These are phyloP conservation scores for Trichoderma koningiopsis DNA, from an alignment of 2,329 filamentous ascomycete species.

Conservation along the genomic window DNA sequence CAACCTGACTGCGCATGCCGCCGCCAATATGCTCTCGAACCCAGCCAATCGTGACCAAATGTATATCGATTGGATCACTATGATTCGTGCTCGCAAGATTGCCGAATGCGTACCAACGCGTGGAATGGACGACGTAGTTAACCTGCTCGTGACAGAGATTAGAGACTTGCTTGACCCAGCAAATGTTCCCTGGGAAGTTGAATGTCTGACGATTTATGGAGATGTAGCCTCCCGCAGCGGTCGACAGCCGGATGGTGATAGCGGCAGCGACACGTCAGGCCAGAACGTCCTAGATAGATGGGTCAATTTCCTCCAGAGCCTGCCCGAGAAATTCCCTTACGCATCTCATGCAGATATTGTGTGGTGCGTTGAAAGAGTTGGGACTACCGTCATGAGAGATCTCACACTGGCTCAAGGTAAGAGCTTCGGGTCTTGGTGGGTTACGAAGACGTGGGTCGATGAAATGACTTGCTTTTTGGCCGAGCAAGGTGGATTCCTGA, in stretches of 20 bases:
- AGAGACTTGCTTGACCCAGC: constrained; percentile 70
- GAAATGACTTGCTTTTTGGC: constrained; percentile 92
- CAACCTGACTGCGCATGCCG: constrained; percentile 90
- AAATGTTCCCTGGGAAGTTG: constrained; percentile 65
- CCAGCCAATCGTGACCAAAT: constrained; percentile 90
- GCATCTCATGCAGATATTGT: constrained; percentile 73
- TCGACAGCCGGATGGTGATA: constrained; percentile 38
- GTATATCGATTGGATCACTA: constrained; percentile 86
- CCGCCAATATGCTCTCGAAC: constrained; percentile 88
- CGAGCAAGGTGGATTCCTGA: constrained; percentile 86
- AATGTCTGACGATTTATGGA: constrained; percentile 62
- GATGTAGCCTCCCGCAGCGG: constrained; percentile 55
- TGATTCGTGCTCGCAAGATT: constrained; percentile 63
- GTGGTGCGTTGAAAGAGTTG: constrained; percentile 73
- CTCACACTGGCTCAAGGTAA: constrained; percentile 76
- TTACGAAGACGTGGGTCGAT: constrained; percentile 93
- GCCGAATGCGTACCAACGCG: constrained; percentile 64
- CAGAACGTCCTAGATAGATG: constrained; percentile 77
- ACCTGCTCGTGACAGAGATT: constrained; percentile 66
- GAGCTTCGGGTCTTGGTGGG: constrained; percentile 91
- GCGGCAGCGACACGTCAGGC: constrained; percentile 40
- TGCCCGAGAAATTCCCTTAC: constrained; percentile 73
- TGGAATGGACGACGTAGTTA: constrained; percentile 68
- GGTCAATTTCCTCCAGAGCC: constrained; percentile 69
- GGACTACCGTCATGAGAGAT: constrained; percentile 77